Conservation (phyloP, 345 rosid species). For the Eucalyptus rudis region DNA sequence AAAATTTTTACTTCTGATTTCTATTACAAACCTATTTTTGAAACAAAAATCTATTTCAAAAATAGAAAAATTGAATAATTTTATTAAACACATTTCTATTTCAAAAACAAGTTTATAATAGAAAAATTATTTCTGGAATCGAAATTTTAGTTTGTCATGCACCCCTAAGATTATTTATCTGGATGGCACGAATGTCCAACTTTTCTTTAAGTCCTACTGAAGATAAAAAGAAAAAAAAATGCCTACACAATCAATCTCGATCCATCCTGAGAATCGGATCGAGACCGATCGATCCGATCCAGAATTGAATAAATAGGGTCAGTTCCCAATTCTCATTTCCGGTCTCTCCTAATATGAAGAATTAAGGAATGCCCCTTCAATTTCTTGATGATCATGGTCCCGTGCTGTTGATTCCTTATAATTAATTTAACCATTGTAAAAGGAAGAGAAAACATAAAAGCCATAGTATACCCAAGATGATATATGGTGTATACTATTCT, state of each 20-base stretch:
- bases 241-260: background rate
- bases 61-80: too few relatives aligned
- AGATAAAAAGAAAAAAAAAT: too few relatives aligned
- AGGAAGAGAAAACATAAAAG: background rate
- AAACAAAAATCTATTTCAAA: too few relatives aligned
- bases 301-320: background rate
- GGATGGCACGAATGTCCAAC: background rate
- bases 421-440: background rate
- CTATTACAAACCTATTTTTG: too few relatives aligned
- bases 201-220: background rate
- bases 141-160: too few relatives aligned
- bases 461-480: background rate
- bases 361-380: background rate
- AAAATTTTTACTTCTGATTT: too few relatives aligned
- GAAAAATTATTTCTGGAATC: too few relatives aligned
- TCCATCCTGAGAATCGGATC: rapidly evolving
- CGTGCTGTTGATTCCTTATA: background rate
- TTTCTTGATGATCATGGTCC: background rate
- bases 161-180: background rate
- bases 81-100: too few relatives aligned
- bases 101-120: rapidly evolving
- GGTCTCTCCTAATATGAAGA: background rate
- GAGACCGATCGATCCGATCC: rapidly evolving
- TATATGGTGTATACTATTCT: background rate
- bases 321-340: background rate